phyloP scores from a whole-genome alignment of 2,329 filamentous ascomycete genomes.

The Hypoxylon sp. region DNA sequence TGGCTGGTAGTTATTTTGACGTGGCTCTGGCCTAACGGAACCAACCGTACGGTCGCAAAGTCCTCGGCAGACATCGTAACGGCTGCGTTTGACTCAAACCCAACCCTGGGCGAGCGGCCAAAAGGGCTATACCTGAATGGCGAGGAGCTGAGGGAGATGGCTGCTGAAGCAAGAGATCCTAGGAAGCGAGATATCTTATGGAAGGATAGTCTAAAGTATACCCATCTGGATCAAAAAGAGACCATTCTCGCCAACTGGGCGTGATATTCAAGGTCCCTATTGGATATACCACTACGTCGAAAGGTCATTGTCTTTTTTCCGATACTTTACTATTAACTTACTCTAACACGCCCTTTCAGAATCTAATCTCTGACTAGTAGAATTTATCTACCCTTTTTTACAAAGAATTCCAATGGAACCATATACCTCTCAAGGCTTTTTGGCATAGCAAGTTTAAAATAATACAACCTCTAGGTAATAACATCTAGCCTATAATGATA shows the following conservation, averaged over 20 bases:
- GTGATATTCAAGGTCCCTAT: neutral
- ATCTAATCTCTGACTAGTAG: no score
- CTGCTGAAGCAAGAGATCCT: constrained; percentile 19
- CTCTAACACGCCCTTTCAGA: no score
- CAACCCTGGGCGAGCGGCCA: neutral
- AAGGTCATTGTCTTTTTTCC: no score
- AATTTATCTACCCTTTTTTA: no score
- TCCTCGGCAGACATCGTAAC: constrained; percentile 14
- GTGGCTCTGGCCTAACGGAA: constrained; percentile 22
- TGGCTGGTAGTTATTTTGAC: constrained; percentile 8
- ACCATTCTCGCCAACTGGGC: neutral
- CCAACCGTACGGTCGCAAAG: constrained; percentile 12
- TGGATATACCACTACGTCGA: no score
- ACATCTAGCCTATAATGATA: no score
- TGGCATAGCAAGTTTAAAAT: no score
- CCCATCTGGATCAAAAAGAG: neutral
- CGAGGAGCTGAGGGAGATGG: constrained; percentile 8
- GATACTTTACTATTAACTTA: no score
- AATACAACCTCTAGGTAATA: no score
- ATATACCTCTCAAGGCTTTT: no score
- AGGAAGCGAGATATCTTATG: constrained; percentile 18
- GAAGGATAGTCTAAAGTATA: constrained; percentile 17
- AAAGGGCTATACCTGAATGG: constrained; percentile 20
- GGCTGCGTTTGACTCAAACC: constrained; percentile 3
- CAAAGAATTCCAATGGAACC: no score